Conservation (phyloP, 2,329 filamentous ascomycete species). For the Laburnicola sp. region DNA sequence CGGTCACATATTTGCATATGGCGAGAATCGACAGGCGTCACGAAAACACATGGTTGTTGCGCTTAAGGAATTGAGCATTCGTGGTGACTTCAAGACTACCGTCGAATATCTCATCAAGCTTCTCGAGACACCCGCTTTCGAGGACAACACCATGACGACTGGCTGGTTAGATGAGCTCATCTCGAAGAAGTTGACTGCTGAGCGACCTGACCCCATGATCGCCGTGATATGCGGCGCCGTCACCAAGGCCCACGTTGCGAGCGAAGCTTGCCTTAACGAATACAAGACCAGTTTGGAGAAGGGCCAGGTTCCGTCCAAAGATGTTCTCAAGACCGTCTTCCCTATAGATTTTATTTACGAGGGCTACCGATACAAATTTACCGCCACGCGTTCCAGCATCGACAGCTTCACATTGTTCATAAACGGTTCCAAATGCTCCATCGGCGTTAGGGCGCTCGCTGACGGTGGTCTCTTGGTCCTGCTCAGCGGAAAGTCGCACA, state of each 20-base stretch:
- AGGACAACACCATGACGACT: constrained; percentile 98
- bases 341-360: constrained; percentile 99
- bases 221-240: constrained; percentile 95
- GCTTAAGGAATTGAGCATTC: constrained; percentile 97
- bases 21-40: constrained; percentile 93
- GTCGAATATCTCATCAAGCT: constrained; percentile 99
- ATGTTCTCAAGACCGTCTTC: constrained; percentile 97
- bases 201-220: constrained; percentile 89
- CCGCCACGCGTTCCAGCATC: constrained; percentile 84
- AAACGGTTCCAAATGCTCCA: constrained; percentile 94
- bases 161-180: constrained; percentile 99
- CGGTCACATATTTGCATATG: constrained; percentile 98
- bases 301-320: constrained; percentile 95
- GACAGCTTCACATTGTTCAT: constrained; percentile 99
- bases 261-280: constrained; percentile 82
- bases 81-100: constrained; percentile 97
- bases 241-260: constrained; percentile 92
- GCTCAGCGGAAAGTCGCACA: constrained; percentile 90
- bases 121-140: constrained; percentile 95
- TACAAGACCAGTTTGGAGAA: constrained; percentile 90
- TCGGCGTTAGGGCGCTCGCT: constrained; percentile 88
- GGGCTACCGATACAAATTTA: constrained; percentile 95
- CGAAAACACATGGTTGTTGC: constrained; percentile 99
- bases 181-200: constrained; percentile 93
- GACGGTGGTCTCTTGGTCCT: constrained; percentile 93